Percentiles rank a stretch among this genome's conserved stretches.
Conservation (phyloP, 371 early-diverging fungal genomes). For the Rhizomucor miehei region DNA sequence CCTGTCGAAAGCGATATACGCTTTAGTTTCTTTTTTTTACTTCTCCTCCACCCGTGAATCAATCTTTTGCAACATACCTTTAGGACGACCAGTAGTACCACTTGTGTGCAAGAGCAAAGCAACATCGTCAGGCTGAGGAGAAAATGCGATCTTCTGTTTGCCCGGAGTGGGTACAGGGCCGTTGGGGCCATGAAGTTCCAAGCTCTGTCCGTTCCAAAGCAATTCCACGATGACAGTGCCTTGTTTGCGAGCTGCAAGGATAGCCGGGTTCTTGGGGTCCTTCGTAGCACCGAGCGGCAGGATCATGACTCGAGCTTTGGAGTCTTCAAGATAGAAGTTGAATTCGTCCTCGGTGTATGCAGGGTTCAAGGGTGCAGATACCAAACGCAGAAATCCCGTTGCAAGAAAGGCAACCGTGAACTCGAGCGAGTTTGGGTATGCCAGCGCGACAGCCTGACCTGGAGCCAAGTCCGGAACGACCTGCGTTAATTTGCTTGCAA, state of each 20-base stretch:
- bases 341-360: constrained; percentile 73
- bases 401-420: constrained; percentile 72
- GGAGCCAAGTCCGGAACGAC: constrained; percentile 39
- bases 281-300: constrained; percentile 53
- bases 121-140: constrained; percentile 54
- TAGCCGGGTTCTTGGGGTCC: constrained; percentile 50
- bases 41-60: background rate
- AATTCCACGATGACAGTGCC: constrained; percentile 54
- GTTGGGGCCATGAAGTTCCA: constrained; percentile 22
- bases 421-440: constrained; percentile 71
- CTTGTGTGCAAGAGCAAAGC: constrained; percentile 82
- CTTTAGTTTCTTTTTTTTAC: constrained; percentile 2
- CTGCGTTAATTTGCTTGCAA: constrained; percentile 29
- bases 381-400: constrained; percentile 56
- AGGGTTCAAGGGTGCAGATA: constrained; percentile 80
- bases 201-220: constrained; percentile 44
- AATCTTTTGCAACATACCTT: constrained; percentile 46
- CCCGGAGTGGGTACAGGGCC: background rate
- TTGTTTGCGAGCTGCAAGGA: constrained; percentile 60
- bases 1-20: constrained; percentile 27
- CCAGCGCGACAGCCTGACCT: constrained; percentile 67
- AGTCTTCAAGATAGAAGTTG: constrained; percentile 77
- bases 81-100: constrained; percentile 83
- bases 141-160: constrained; percentile 7
- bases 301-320: constrained; percentile 61